Evolutionary conservation across 169 alveolate genomes (phyloP), one percentile per base, ranked within the genome.

Genomic region (Eimeria tenella): DNA sequence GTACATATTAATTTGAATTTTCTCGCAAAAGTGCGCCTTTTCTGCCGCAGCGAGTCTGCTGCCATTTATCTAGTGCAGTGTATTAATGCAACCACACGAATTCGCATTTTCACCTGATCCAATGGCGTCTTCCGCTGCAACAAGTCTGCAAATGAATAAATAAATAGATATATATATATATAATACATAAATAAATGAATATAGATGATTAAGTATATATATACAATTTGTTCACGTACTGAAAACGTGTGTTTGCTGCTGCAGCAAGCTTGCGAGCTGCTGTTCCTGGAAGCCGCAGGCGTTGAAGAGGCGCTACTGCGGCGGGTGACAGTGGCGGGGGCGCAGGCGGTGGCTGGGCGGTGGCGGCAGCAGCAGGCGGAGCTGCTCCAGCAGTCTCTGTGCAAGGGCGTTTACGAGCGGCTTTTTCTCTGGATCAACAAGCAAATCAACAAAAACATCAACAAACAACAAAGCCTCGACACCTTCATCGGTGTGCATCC

Each of bases 391-490:
- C 96, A 93, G 53, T 96, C 98, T 49, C 84, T 98, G 82, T 98
- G 99, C 81, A 99, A 99, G 96, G 99, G 98, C 81, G 93, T 99
- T 68, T 99, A 98, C 96, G 99, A 98, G 96, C 97, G 97, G 83
- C 96, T 99, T 93, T 99, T 99, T 94, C 96, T 97, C 82, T 99
- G 99, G 99, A 92, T 99, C 25, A 98, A 99, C 63, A 96, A 94
- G 75, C 98, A 97, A 95, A 96, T 99, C 96, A 99, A 99, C 96
- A 86, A 95, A 31, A 97, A 98, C 58, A 98, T 99, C 82, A 97
- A 97, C 68, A 98, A 98, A 23, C 98, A 98, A 21, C 94, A 90
- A 23, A 98, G 98, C 52, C 97, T 97, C 88, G 94, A 94, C 55
- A 91, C 49, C 58, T 98, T 98, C 94, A 98, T 99, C 92, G 99